Conservation (phyloP, 139 green algal genomes). For the Gonium pectorale region DNA sequence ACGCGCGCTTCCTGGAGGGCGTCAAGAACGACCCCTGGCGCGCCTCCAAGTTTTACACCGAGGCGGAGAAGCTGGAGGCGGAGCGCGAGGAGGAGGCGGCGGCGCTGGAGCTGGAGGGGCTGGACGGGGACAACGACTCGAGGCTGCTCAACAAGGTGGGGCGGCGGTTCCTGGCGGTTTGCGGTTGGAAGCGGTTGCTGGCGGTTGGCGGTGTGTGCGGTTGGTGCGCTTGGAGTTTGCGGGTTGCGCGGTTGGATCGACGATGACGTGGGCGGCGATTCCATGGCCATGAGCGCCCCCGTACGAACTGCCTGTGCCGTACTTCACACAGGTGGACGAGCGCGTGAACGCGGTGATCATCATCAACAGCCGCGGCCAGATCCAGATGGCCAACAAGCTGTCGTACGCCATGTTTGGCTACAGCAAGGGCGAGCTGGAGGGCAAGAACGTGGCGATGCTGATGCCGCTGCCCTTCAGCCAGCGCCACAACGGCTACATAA, state of each 20-base stretch:
- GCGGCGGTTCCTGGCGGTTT: no score
- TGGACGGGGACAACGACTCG: slow-evolving; percentile 38
- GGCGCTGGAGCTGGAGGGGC: slow-evolving; percentile 35
- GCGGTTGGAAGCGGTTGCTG: no score
- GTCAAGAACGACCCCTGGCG: slow-evolving; percentile 57
- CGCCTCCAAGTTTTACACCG: slow-evolving; percentile 46
- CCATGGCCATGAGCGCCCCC: no score
- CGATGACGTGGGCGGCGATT: no score
- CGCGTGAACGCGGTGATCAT: slow-evolving; percentile 51
- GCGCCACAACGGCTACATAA: slow-evolving; percentile 69
- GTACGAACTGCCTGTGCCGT: no score
- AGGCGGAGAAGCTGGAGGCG: slow-evolving; percentile 63
- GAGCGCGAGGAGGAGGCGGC: slow-evolving; percentile 43
- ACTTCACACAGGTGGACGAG: slow-evolving; percentile 64
- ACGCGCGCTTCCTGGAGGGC: slow-evolving; percentile 62
- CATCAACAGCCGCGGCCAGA: slow-evolving; percentile 58
- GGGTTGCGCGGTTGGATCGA: no score
- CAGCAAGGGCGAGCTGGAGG: slow-evolving; percentile 65
- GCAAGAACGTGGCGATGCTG: slow-evolving; percentile 68
- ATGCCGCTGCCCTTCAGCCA: slow-evolving; percentile 66
- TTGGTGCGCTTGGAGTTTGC: no score
- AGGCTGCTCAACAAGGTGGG: slow-evolving; percentile 34
- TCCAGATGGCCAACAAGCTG: slow-evolving; percentile 55
- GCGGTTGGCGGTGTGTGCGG: no score
- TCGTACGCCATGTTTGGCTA: slow-evolving; percentile 58